Evolutionary conservation across 225 moss, liverwort and hornwort species (phyloP).

Genomic region (Straminergon stramineum): DNA sequence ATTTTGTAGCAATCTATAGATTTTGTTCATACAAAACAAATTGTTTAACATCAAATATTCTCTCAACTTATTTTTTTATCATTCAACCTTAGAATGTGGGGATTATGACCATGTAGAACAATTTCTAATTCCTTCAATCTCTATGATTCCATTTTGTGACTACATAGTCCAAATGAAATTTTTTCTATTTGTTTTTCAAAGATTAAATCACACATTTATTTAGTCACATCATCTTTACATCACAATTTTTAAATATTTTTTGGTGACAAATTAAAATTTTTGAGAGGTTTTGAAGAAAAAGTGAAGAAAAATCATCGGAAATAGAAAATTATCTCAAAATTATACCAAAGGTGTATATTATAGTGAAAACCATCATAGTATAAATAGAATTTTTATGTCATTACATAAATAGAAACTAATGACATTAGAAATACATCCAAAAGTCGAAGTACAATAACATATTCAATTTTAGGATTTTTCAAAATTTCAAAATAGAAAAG

Average conservation of each 20-base stretch:
- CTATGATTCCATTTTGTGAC: background rate
- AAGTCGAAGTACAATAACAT: background rate
- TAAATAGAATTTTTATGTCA: background rate
- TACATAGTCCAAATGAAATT: background rate
- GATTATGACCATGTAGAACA: too few species aligned
- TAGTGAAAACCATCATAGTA: background rate
- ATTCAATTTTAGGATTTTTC: background rate
- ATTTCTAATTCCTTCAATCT: background rate
- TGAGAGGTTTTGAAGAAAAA: background rate
- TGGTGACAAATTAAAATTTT: background rate
- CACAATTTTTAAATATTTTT: background rate
- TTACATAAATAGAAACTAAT: background rate
- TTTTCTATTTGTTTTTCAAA: background rate
- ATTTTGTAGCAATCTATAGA: background rate
- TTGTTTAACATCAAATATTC: background rate
- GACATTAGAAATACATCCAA: background rate
- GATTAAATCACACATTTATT: background rate
- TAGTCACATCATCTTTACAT: background rate
- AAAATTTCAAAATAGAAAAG: background rate
- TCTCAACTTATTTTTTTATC: background rate
- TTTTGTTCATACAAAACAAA: accelerated
- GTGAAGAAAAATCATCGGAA: background rate
- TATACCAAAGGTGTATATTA: accelerated
- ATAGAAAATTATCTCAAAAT: background rate
- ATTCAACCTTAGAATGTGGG: accelerated